phyloP scores from a whole-genome alignment of 371 early-diverging fungal genomes.

The Mortierella sp. region DNA sequence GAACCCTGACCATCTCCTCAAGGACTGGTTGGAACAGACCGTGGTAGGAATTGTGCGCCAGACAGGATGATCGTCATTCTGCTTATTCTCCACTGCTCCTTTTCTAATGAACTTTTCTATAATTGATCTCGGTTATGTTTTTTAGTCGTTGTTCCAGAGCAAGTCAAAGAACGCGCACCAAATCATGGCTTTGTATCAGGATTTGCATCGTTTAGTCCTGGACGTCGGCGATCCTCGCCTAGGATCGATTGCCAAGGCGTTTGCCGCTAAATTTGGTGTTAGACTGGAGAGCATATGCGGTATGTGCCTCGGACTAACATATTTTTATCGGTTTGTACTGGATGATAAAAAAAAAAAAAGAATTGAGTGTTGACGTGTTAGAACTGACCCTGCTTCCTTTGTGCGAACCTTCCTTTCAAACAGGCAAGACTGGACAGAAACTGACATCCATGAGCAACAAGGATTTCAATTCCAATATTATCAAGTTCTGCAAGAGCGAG shows the following conservation, averaged over 20 bases:
- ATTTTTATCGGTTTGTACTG: background rate
- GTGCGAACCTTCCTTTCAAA: background rate
- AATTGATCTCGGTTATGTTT: no score
- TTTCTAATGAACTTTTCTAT: no score
- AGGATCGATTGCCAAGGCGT: conserved; percentile 55
- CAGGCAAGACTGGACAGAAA: conserved; percentile 64
- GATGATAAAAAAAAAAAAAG: no score
- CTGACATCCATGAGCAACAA: conserved; percentile 52
- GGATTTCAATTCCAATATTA: conserved; percentile 53
- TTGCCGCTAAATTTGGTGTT: conserved; percentile 64
- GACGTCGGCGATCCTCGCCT: conserved; percentile 32
- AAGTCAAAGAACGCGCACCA: conserved; percentile 28
- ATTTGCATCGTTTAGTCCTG: conserved; percentile 29
- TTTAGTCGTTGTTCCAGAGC: conserved; percentile 37
- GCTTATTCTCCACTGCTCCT: no score
- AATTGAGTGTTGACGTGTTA: no score
- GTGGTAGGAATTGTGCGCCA: conserved; percentile 44
- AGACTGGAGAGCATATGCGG: conserved; percentile 60
- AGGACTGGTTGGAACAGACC: conserved; percentile 70
- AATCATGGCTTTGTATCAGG: conserved; percentile 37
- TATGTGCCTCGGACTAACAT: conserved; percentile 11
- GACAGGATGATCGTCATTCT: no score
- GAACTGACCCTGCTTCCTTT: no score
- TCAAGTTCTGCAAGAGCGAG: conserved; percentile 54
- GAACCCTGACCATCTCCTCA: conserved; percentile 75